These are phyloP conservation scores for Leishmania braziliensis DNA, from an alignment of 208 protist genomes.

Conservation along the genomic window DNA sequence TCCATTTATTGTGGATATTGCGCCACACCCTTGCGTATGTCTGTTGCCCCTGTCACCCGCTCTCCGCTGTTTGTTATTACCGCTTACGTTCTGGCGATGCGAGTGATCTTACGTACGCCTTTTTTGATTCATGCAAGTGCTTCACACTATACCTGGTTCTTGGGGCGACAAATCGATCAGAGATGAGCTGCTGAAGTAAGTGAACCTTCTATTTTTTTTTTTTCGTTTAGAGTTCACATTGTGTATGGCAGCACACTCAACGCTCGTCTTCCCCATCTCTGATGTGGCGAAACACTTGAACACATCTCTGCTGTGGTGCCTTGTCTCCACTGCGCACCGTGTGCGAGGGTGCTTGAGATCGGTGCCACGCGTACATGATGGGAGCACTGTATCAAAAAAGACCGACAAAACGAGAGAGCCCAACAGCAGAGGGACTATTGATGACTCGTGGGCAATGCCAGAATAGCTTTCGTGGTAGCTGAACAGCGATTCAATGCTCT, in stretches of 20 bases:
- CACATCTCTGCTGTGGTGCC: background rate
- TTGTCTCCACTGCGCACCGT: background rate
- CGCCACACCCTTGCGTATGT: background rate
- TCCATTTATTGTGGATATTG: too few relatives aligned
- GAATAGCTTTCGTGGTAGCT: background rate
- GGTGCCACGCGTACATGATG: background rate
- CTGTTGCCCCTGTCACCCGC: background rate
- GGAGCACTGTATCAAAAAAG: background rate
- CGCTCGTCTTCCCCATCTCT: background rate
- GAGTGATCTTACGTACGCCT: background rate
- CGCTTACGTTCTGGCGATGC: background rate
- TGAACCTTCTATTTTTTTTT: background rate
- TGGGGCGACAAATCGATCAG: background rate
- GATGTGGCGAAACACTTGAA: background rate
- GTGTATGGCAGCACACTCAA: background rate
- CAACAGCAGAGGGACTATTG: background rate
- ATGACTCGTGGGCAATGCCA: background rate
- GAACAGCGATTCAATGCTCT: background rate
- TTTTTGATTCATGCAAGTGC: background rate
- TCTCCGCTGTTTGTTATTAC: background rate
- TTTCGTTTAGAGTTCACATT: background rate
- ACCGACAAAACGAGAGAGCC: background rate
- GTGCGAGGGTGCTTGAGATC: background rate
- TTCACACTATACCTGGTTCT: background rate
- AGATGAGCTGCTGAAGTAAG: background rate